Percentiles rank a stretch among this genome's conserved stretches.
These are phyloP conservation scores for Aethionema arabicum DNA, from an alignment of 345 rosid genomes.

Conservation along the genomic window DNA sequence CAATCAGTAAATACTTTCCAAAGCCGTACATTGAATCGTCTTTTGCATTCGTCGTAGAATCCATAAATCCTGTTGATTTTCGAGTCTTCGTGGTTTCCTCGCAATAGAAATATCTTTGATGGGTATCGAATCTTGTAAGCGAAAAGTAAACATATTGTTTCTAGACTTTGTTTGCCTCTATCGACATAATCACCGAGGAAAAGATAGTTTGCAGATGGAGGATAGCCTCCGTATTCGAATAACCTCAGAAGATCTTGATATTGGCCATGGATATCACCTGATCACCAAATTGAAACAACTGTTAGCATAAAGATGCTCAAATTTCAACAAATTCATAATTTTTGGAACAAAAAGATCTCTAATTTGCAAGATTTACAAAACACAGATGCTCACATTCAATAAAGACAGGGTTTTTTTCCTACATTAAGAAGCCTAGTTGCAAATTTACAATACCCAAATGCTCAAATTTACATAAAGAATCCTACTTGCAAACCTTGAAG, in stretches of 20 bases:
- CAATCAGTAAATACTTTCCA: slow-evolving; percentile 93
- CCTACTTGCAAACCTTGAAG: too few relatives aligned
- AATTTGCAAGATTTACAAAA: too few relatives aligned
- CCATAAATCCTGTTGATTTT: slow-evolving; percentile 93
- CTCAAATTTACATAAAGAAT: too few relatives aligned
- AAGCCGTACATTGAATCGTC: slow-evolving; percentile 87
- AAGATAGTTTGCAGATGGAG: slow-evolving; percentile 79
- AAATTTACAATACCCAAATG: too few relatives aligned
- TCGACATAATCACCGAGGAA: slow-evolving; percentile 97
- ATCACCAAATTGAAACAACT: neutral
- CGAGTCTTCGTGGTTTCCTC: slow-evolving; percentile 98
- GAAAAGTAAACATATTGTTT: slow-evolving; percentile 86
- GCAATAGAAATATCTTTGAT: slow-evolving; percentile 56
- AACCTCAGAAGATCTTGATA: slow-evolving; percentile 87
- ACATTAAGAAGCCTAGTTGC: too few relatives aligned
- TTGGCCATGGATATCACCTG: slow-evolving; percentile 95
- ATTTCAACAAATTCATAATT: too few relatives aligned
- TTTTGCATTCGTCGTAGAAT: slow-evolving; percentile 91
- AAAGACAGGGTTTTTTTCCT: too few relatives aligned
- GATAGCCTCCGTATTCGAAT: slow-evolving; percentile 81
- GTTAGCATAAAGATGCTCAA: neutral
- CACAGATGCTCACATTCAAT: too few relatives aligned
- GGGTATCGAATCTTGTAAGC: slow-evolving; percentile 93
- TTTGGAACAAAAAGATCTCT: too few relatives aligned
- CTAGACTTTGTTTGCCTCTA: slow-evolving; percentile 92